Conservation (phyloP, 208 protist species). For the Sergeia podlipaevii region DNA sequence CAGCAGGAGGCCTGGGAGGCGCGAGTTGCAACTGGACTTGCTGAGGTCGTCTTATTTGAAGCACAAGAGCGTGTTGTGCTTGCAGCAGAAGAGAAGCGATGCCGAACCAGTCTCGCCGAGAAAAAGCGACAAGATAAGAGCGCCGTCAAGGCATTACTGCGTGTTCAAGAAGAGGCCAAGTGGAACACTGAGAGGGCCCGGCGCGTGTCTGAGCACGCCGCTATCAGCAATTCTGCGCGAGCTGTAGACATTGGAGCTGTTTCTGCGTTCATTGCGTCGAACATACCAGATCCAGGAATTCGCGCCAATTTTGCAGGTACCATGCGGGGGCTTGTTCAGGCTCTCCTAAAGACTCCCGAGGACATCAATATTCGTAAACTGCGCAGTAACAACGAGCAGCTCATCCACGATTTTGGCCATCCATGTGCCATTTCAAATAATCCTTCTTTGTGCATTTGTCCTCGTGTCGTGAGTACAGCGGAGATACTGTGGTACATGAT, state of each 20-base stretch:
- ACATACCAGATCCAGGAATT: slow-evolving; percentile 16
- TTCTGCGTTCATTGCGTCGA: slow-evolving; percentile 6
- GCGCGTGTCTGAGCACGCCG: slow-evolving; percentile 24
- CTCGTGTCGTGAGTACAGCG: slow-evolving; percentile 8
- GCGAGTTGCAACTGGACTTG: slow-evolving; percentile 44
- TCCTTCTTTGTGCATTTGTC: slow-evolving; percentile 17
- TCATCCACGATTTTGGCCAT: slow-evolving; percentile 70
- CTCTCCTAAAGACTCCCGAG: slow-evolving; percentile 63
- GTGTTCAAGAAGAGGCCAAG: slow-evolving; percentile 12
- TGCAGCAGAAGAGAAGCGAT: slow-evolving; percentile 42
- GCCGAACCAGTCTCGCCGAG: slow-evolving; percentile 11
- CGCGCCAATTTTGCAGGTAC: slow-evolving; percentile 13
- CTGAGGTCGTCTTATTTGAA: slow-evolving; percentile 49
- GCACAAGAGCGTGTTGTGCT: slow-evolving; percentile 19
- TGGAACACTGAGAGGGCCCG: slow-evolving; percentile 16
- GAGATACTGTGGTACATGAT: slow-evolving; percentile 64
- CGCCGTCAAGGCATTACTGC: slow-evolving; percentile 16
- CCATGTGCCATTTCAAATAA: slow-evolving; percentile 15
- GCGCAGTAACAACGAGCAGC: slow-evolving; percentile 66
- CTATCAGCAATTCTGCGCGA: background rate
- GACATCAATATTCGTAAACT: slow-evolving; percentile 70
- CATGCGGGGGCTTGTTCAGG: slow-evolving; percentile 34
- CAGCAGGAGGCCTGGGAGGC: slow-evolving; percentile 55
- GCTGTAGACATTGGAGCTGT: slow-evolving; percentile 6
- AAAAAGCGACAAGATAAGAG: slow-evolving; percentile 16